These are phyloP conservation scores for Chaetoceros tenuissimus DNA, from an alignment of 108 stramenopile genomes.

Conservation along the genomic window DNA sequence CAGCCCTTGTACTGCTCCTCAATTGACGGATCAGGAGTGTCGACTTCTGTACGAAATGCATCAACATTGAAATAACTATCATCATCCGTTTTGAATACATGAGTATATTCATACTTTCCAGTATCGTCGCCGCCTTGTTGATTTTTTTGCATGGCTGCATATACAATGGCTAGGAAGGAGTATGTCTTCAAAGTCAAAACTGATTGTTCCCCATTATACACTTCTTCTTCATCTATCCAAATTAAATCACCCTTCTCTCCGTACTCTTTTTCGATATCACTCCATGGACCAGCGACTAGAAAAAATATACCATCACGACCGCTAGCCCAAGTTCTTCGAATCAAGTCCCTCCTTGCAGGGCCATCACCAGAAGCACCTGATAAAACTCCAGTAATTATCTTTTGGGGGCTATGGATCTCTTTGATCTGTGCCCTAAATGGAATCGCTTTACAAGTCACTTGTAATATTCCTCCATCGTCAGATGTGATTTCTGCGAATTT, in stretches of 20 bases:
- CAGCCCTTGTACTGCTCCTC: neutral
- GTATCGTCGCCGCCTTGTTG: too few relatives aligned
- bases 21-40: neutral
- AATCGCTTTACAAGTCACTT: too few relatives aligned
- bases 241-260: neutral
- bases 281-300: slow-evolving; percentile 1
- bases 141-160: neutral
- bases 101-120: too few relatives aligned
- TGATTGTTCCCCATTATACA: slow-evolving; percentile 3
- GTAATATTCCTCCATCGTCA: too few relatives aligned
- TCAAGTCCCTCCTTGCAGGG: neutral
- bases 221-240: slow-evolving; percentile 2
- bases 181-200: slow-evolving; percentile 3
- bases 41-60: slow-evolving; percentile 6
- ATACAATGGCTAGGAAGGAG: neutral
- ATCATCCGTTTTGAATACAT: slow-evolving; percentile 26
- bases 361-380: neutral
- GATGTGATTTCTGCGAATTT: too few relatives aligned
- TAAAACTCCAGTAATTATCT: neutral
- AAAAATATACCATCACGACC: neutral
- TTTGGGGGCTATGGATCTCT: too few relatives aligned
- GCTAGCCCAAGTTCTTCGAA: neutral
- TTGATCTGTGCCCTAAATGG: too few relatives aligned
- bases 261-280: slow-evolving; percentile 1
- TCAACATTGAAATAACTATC: slow-evolving; percentile 21